Conservation (phyloP, 495 filamentous ascomycete species). For the Sporormia fimetaria region DNA sequence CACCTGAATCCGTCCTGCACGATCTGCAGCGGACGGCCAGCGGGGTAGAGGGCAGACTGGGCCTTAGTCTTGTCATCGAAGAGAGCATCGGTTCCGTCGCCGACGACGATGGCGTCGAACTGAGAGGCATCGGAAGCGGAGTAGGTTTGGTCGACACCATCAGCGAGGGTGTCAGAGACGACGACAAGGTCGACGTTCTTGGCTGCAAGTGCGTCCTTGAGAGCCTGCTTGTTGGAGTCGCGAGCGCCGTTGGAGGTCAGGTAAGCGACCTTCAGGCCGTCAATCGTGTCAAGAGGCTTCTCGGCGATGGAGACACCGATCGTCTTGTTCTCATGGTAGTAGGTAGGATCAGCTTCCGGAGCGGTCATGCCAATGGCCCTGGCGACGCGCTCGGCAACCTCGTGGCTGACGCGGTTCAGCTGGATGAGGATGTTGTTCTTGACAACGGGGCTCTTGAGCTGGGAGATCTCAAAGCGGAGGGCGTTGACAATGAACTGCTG, state of each 20-base stretch:
- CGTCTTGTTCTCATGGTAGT: slow-evolving; percentile 62
- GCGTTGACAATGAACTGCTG: slow-evolving; percentile 71
- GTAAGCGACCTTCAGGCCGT: slow-evolving; percentile 56
- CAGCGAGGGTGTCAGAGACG: slow-evolving; percentile 48
- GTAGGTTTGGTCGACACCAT: slow-evolving; percentile 58
- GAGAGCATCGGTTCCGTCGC: slow-evolving; percentile 44
- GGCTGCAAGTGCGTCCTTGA: slow-evolving; percentile 38
- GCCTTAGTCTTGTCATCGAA: slow-evolving; percentile 9
- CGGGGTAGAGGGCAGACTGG: slow-evolving; percentile 43
- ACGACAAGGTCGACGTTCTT: slow-evolving; percentile 47
- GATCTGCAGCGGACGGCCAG: slow-evolving; percentile 53
- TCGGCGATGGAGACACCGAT: slow-evolving; percentile 49
- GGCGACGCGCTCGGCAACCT: slow-evolving; percentile 57
- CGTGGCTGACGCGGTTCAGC: slow-evolving; percentile 59
- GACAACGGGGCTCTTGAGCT: slow-evolving; percentile 46
- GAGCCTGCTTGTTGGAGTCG: slow-evolving; percentile 23
- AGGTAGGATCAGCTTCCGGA: slow-evolving; percentile 44
- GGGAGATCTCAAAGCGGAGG: slow-evolving; percentile 60
- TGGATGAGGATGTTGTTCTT: slow-evolving; percentile 55
- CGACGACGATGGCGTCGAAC: slow-evolving; percentile 60
- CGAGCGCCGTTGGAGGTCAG: slow-evolving; percentile 37
- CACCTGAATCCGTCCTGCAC: slow-evolving; percentile 54
- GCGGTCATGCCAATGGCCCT: slow-evolving; percentile 41
- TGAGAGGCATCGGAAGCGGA: slow-evolving; percentile 55
- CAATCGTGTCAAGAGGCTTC: slow-evolving; percentile 46